Evolutionary conservation across 2,329 filamentous ascomycete genomes (phyloP).

Genomic region (Furcasterigmium sp.): DNA sequence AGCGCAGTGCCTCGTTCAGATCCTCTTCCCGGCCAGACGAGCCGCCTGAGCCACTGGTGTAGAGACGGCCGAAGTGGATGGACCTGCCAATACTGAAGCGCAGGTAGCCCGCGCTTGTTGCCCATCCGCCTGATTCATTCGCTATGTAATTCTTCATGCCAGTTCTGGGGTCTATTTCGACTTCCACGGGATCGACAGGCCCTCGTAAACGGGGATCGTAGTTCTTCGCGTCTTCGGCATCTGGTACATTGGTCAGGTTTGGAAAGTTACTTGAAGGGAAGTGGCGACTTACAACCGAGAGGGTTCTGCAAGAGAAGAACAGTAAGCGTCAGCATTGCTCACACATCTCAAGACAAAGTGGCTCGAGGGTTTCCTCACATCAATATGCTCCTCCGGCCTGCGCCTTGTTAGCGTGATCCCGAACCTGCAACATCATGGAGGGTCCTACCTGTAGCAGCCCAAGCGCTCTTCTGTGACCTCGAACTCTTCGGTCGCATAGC

Average conservation of each 20-base stretch:
- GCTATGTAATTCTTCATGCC: slow-evolving; percentile 99
- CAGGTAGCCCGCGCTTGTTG: slow-evolving; percentile 83
- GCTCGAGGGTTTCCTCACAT: slow-evolving; percentile 21
- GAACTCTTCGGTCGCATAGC: slow-evolving; percentile 81
- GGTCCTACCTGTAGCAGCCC: slow-evolving; percentile 55
- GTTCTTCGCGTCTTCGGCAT: slow-evolving; percentile 84
- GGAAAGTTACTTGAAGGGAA: too few species aligned
- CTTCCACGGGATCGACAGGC: slow-evolving; percentile 66
- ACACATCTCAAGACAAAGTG: too few species aligned
- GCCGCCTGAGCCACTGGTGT: slow-evolving; percentile 58
- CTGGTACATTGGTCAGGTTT: not conserved
- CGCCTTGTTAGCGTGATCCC: not conserved
- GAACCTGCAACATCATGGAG: not conserved
- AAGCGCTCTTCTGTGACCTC: slow-evolving; percentile 77
- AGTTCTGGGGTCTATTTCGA: slow-evolving; percentile 67
- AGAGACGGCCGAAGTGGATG: slow-evolving; percentile 73
- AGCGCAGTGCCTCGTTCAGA: slow-evolving; percentile 74
- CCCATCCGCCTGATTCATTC: slow-evolving; percentile 82
- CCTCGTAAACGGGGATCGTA: slow-evolving; percentile 78
- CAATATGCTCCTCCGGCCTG: slow-evolving; percentile 68
- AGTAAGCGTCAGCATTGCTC: not conserved
- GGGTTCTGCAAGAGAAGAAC: slow-evolving; percentile 48
- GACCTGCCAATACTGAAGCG: slow-evolving; percentile 68
- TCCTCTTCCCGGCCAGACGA: slow-evolving; percentile 66
- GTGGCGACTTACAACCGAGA: slow-evolving; percentile 48